Evolutionary conservation across 2,329 filamentous ascomycete genomes (phyloP), one percentile per base, ranked within the genome.

Genomic region (Trichothecium roseum): DNA sequence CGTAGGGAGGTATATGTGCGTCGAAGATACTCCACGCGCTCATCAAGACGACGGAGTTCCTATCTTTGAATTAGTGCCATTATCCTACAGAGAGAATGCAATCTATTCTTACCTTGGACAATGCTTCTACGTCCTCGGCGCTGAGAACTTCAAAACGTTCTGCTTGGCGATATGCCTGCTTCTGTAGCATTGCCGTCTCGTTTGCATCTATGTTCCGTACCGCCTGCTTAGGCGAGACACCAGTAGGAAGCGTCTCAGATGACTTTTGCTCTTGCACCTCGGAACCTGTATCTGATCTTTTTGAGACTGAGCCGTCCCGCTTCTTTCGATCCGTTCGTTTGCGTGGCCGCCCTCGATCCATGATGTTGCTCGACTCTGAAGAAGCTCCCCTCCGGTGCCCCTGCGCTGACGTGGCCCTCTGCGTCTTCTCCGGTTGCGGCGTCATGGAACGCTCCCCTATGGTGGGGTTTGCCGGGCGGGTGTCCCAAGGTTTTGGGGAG

Each of bases 21-120:
- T 32, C 82, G 77, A 33, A 88, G 74, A 49, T 87, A 87, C 45
- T 86, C 81, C 37, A 79, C 83, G 37, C 82, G 74, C 51, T 85
- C 80, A 47, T 88, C 83, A n/a, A 88, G 66, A 39, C 72, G 74
- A 34, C 78, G 74, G 36, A 87, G 76, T 60, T 88, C 84, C 73
- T 81, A 44, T 18, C 9, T 18, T 8, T 5, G 3, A 3, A 22
- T 39, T 22, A 37, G 30, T 22, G 7, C 14, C 5, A 14, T 8
- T 22, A 37, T 28, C 28, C 14, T 6, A 15, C 13, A 24, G 7
- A 26, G 8, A 8, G 8, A n/a, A 6, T 9, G 18, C 29, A 6
- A 6, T 14, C 5, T n/a, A 4, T 13, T 41, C 62, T 47, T 59
- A 76, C 74, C 55, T 72, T 73, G 13, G 81, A 83, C 5, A 86